Conservation (phyloP, 352 stramenopile genomes). For the Achlya hypogyna region DNA sequence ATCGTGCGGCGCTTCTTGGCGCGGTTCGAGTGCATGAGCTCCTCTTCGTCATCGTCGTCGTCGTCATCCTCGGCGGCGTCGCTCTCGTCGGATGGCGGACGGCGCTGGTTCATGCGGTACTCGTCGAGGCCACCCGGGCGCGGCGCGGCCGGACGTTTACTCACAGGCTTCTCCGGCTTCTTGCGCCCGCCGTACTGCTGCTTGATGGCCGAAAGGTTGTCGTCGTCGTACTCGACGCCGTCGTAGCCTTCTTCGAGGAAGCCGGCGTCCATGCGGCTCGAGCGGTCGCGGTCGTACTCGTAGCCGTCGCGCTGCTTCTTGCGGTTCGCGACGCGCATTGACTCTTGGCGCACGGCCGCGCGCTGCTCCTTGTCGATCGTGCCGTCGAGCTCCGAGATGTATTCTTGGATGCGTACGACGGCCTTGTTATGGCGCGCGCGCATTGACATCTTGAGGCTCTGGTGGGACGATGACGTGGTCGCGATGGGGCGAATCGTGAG, state of each 20-base stretch:
- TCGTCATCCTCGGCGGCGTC: slow-evolving; percentile 57
- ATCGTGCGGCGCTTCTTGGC: slow-evolving; percentile 77
- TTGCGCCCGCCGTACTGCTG: slow-evolving; percentile 57
- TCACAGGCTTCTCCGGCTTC: slow-evolving; percentile 25
- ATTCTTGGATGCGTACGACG: slow-evolving; percentile 76
- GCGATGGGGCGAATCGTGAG: slow-evolving; percentile 83
- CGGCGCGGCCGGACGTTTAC: neutral
- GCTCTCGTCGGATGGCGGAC: slow-evolving; percentile 42
- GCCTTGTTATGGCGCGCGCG: slow-evolving; percentile 84
- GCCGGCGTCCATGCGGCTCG: slow-evolving; percentile 65
- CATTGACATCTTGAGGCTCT: slow-evolving; percentile 84
- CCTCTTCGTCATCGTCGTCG: slow-evolving; percentile 68
- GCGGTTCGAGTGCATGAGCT: slow-evolving; percentile 47
- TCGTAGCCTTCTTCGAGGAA: slow-evolving; percentile 74
- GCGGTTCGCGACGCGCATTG: slow-evolving; percentile 70
- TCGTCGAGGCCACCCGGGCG: slow-evolving; percentile 66
- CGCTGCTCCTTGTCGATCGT: slow-evolving; percentile 73
- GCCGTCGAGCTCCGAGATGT: slow-evolving; percentile 80
- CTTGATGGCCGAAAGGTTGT: slow-evolving; percentile 77
- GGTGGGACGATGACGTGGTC: slow-evolving; percentile 74
- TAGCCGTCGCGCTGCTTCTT: slow-evolving; percentile 79
- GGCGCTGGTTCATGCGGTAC: slow-evolving; percentile 43
- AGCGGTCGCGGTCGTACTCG: slow-evolving; percentile 68
- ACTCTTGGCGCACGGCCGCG: slow-evolving; percentile 80
- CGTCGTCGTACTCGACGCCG: slow-evolving; percentile 69